Conservation (phyloP, 768 basidiomycete species). For the Rossbeevera mucosa region DNA sequence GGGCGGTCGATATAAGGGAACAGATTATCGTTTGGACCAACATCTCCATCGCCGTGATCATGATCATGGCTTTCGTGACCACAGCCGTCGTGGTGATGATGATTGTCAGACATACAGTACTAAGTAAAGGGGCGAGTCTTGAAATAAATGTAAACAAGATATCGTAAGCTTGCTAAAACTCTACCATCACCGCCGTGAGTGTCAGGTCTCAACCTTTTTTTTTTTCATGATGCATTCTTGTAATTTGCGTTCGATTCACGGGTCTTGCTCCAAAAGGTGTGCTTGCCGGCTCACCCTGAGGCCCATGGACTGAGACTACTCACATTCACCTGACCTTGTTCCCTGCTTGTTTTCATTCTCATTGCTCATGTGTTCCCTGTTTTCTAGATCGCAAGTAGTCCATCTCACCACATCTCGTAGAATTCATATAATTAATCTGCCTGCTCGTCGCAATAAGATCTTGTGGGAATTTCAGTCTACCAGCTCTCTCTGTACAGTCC, state of each 20-base stretch:
- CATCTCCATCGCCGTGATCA: constrained; percentile 45
- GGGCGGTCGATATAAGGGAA: constrained; percentile 70
- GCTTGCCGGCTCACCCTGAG: constrained; percentile 74
- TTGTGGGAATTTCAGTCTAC: constrained; percentile 16
- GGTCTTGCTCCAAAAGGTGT: constrained; percentile 64
- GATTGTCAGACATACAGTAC: constrained; percentile 19
- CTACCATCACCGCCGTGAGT: constrained; percentile 14
- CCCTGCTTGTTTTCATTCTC: not conserved
- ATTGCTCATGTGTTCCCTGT: constrained; percentile 7
- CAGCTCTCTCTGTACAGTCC: constrained; percentile 11
- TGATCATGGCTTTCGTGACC: constrained; percentile 57
- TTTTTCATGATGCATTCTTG: constrained; percentile 53
- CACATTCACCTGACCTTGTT: constrained; percentile 42
- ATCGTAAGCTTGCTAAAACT: not conserved
- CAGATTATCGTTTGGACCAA: constrained; percentile 64
- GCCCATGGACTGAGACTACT: constrained; percentile 67
- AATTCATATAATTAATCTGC: constrained; percentile 3
- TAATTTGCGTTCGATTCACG: constrained; percentile 88
- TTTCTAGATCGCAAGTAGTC: not conserved
- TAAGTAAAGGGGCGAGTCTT: not conserved
- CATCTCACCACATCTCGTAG: not conserved
- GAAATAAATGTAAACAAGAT: constrained; percentile 15
- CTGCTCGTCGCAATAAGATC: constrained; percentile 10
- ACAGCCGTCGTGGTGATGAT: constrained; percentile 47
- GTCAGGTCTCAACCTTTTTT: not conserved